Base-by-base conservation (phyloP, 257 asterid species). In the Asclepias syriaca region DNA sequence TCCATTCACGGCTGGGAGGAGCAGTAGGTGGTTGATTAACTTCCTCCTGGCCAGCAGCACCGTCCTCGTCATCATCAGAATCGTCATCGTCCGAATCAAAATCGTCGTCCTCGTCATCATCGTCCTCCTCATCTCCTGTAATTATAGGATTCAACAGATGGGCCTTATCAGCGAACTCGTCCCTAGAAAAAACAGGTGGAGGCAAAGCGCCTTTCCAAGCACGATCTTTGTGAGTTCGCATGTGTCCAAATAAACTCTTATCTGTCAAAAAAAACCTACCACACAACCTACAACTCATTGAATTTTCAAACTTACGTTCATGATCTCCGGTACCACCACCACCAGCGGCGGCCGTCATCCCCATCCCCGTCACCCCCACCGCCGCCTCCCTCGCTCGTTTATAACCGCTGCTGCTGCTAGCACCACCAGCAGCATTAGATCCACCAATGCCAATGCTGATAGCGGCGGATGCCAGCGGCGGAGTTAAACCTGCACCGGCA, bases 141-240 rank as follows among this genome's bases (percentile, higher is more conserved):
- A 50, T 6, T 0, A 5, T 6, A 5, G 54, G 74, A 46, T 54
- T 57, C 10, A 3, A n/a, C 15, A 34, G 14, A 5, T 21, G 5
- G 55, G 55, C 50, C 21, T 21, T 12, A 27, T 72, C 13, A 5
- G 50, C 45, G 6, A 49, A 53, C 18, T 56, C 74, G 2, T 14
- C 63, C 39, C 74, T 32, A 2, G 37, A 58, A 50, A 59, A 68
- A 8, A 37, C 48, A 0, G 65, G 65, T 58, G 70, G 79, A 21
- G 79, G 70, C 11, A 45, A 53, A 1, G 75, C 54, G 3, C 72
- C 68, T 40, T 54, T 19, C 70, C 22, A 43, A 5, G 11, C 5
- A 61, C 53, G 69, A 5, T 37, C 24, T 3, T 11, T 7, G 15
- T 75, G 70, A 13, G 11, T 4, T 13, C 58, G 57, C 61, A 74